phyloP scores from a whole-genome alignment of 1,284 basidiomycete genomes.

The Naganishia sp. region DNA sequence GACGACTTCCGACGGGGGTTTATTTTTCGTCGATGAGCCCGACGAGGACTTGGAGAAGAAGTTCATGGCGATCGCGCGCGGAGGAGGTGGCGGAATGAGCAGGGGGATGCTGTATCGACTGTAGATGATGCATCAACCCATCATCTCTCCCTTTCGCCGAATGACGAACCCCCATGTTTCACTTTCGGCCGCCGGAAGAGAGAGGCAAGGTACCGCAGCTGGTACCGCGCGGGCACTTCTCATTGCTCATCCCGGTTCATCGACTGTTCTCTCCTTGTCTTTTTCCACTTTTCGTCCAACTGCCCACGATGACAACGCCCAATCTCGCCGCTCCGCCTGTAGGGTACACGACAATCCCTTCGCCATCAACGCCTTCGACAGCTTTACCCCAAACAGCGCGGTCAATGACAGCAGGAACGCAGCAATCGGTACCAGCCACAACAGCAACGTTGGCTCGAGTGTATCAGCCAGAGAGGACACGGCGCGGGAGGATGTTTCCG shows the following conservation, averaged over 20 bases:
- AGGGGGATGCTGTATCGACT: too few relatives aligned
- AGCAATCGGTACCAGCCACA: too few relatives aligned
- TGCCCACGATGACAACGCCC: neutral
- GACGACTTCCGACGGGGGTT: constrained; percentile 35
- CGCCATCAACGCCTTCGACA: constrained; percentile 4
- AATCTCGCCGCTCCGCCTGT: neutral
- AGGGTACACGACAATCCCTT: constrained; percentile 3
- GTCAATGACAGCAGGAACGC: neutral
- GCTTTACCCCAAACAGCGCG: constrained; percentile 2
- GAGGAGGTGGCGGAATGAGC: too few relatives aligned
- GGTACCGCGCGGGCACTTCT: too few relatives aligned
- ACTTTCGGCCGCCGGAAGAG: too few relatives aligned
- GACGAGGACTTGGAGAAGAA: constrained; percentile 36
- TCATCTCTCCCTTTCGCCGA: too few relatives aligned
- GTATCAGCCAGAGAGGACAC: neutral
- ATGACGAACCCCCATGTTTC: too few relatives aligned
- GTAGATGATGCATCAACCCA: too few relatives aligned
- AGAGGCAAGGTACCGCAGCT: too few relatives aligned
- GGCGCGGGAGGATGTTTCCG: constrained; percentile 7
- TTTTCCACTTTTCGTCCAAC: neutral
- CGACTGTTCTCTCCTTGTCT: too few relatives aligned
- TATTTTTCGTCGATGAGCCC: constrained; percentile 12
- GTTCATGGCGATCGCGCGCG: constrained; percentile 33
- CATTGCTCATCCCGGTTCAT: too few relatives aligned
- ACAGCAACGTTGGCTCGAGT: neutral